Conservation (phyloP, 2,329 filamentous ascomycete genomes). For the Pleomassaria siparia region DNA sequence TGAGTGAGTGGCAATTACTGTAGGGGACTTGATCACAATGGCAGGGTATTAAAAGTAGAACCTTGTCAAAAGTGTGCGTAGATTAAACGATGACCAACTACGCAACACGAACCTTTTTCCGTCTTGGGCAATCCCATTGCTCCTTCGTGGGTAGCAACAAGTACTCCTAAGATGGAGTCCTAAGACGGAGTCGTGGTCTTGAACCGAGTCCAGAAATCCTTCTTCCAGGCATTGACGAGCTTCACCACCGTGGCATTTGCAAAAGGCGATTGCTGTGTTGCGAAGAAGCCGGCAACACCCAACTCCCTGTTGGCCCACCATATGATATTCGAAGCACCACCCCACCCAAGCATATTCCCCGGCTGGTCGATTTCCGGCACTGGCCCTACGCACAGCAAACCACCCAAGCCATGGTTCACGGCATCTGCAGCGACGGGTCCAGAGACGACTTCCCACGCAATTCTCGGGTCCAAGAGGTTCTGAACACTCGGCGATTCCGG, state of each 20-base stretch:
- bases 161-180: too few species aligned
- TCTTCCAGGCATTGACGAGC: not conserved
- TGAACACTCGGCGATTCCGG: conserved; percentile 19
- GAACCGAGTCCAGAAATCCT: not conserved
- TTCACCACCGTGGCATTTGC: not conserved
- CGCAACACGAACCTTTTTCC: too few species aligned
- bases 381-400: conserved; percentile 15
- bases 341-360: conserved; percentile 14
- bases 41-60: too few species aligned
- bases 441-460: conserved; percentile 11
- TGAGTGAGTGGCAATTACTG: too few species aligned
- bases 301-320: conserved; percentile 31
- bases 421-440: conserved; percentile 10
- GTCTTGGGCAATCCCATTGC: too few species aligned
- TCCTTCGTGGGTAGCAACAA: too few species aligned
- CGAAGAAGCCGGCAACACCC: conserved; percentile 27
- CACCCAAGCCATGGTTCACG: conserved; percentile 18
- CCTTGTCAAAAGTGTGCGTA: too few species aligned
- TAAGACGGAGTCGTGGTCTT: too few species aligned
- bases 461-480: conserved; percentile 15
- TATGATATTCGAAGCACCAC: conserved; percentile 22
- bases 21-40: too few species aligned
- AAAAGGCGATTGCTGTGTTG: conserved; percentile 16
- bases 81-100: too few species aligned
- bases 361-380: conserved; percentile 11